Conservation (phyloP, 78 protist species). For the Monosiga brevicollis region DNA sequence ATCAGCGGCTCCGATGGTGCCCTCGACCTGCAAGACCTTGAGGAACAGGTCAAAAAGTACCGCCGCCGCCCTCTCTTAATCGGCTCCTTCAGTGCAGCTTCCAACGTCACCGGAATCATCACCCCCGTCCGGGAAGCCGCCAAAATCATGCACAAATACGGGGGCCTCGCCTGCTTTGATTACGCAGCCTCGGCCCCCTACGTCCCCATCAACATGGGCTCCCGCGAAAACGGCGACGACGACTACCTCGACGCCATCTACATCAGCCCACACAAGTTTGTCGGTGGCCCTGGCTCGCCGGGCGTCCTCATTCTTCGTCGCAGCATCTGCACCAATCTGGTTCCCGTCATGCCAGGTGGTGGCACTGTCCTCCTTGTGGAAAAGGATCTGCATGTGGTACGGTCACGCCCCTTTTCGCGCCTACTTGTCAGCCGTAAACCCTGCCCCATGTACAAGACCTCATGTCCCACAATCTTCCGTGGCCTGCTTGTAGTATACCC, state of each 20-base stretch:
- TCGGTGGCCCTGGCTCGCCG: conserved; percentile 81
- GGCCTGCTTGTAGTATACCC: conserved; percentile 32
- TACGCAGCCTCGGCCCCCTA: conserved; percentile 85
- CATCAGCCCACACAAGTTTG: conserved; percentile 79
- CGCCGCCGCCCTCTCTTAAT: background rate
- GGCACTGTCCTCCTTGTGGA: conserved; percentile 78
- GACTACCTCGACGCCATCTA: conserved; percentile 66
- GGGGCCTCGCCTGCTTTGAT: conserved; percentile 67
- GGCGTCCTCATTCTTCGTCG: conserved; percentile 60
- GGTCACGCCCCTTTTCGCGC: too few species aligned
- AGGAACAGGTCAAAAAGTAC: background rate
- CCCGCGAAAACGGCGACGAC: background rate
- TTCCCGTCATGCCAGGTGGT: conserved; percentile 53
- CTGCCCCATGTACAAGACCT: too few species aligned
- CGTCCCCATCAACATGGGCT: conserved; percentile 42
- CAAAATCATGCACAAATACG: conserved; percentile 44
- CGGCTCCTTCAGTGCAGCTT: conserved; percentile 75
- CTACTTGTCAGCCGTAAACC: too few species aligned
- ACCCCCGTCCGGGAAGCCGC: conserved; percentile 42
- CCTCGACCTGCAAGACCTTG: conserved; percentile 38
- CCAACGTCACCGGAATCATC: conserved; percentile 80
- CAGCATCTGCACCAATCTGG: conserved; percentile 16
- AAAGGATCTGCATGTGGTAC: too few species aligned
- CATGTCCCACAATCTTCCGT: too few species aligned
- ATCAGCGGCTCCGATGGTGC: conserved; percentile 15